Evolutionary conservation across 495 filamentous ascomycete species (phyloP).

Genomic region (Neurospora sp.): DNA sequence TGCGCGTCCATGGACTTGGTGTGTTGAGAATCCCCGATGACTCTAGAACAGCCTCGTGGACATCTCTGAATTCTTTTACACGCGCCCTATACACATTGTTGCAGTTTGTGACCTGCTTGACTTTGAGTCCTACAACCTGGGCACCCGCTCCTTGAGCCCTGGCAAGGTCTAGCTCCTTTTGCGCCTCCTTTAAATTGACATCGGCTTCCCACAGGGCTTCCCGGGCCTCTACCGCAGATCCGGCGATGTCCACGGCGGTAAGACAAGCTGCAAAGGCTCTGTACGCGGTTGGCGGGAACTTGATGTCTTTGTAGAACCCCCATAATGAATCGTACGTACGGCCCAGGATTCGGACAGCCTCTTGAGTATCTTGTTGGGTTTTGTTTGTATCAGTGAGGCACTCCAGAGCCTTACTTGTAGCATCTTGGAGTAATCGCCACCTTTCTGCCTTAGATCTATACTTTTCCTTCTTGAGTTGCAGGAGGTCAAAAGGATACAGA

Average conservation of each 20-base stretch:
- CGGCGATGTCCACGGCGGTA: background rate
- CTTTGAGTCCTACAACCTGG: background rate
- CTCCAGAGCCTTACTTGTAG: background rate
- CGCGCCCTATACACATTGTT: background rate
- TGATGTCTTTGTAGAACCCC: background rate
- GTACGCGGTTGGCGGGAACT: background rate
- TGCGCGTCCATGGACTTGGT: background rate
- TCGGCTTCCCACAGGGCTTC: background rate
- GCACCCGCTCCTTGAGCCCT: background rate
- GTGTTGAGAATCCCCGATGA: background rate
- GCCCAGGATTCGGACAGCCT: background rate
- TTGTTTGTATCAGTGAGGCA: background rate
- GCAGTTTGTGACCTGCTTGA: background rate
- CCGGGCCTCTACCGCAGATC: background rate
- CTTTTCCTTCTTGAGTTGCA: too few relatives aligned
- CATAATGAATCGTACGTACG: background rate
- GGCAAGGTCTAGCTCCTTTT: background rate
- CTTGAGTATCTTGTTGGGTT: background rate
- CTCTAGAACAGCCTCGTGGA: background rate
- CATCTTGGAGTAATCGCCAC: background rate
- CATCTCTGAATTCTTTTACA: background rate
- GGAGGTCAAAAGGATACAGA: background rate
- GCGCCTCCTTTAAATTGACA: background rate
- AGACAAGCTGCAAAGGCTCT: background rate
- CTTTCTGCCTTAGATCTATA: background rate